Evolutionary conservation across 352 stramenopile genomes (phyloP), one percentile per base, ranked within the genome.

Genomic region (Pythium scleroteichum): DNA sequence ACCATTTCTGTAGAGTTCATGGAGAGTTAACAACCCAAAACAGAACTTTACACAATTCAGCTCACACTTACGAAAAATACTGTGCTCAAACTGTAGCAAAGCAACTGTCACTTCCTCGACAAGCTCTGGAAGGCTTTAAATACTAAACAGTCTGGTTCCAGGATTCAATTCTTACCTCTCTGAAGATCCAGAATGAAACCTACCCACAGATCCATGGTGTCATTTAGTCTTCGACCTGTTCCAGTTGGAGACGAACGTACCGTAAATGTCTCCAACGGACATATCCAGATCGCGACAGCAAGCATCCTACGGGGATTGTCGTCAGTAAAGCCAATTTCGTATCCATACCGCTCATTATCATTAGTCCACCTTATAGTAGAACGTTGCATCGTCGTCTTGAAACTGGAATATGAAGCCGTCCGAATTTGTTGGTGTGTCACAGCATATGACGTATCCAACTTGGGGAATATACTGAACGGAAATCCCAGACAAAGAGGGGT

Each of bases 341-440:
- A n/a, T n/a, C n/a, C n/a, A n/a, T n/a, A n/a, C n/a, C n/a, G n/a
- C n/a, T n/a, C n/a, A n/a, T n/a, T n/a, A n/a, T n/a, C n/a, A n/a
- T n/a, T n/a, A n/a, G n/a, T n/a, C 13, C 29, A 94, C 86, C 72
- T 95, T 95, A 75, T 92, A 95, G 52, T 92, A 94, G 59, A 93
- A 92, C 2, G 84, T 92, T 2, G 76, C 75, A 20, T 92, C 83
- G 44, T 93, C 85, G 76, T 94, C 85, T 79, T 94, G 84, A 57
- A 94, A 95, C 66, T 95, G 86, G 54, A 94, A 95, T 13, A 90
- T 71, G 35, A 95, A 95, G 42, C 88, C 81, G 19, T 82, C 71
- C 14, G 93, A 55, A 38, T 73, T 76, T 23, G 78, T 92, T 10
- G 76, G 69, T 5, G 80, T 78, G 57, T 92, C 78, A 45, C 82